Percentiles rank a stretch among this genome's conserved stretches.
phyloP scores from a whole-genome alignment of 1,139 yeast species.

The Yarrowia galli region DNA sequence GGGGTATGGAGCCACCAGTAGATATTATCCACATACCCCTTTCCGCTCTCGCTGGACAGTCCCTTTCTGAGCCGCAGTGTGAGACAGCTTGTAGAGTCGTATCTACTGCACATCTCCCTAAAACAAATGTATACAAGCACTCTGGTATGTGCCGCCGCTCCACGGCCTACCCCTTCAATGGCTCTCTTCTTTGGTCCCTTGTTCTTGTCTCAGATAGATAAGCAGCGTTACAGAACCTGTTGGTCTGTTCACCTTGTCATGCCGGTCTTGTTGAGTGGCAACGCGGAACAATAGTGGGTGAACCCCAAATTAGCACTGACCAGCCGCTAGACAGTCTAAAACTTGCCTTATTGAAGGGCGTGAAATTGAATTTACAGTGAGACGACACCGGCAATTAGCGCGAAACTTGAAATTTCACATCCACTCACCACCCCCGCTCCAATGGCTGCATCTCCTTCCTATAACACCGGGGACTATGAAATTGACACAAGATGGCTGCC shows the following conservation, averaged over 20 bases:
- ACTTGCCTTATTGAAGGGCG: conserved; percentile 6
- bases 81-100: not conserved
- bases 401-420: not conserved
- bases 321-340: no score
- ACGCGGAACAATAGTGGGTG: no score
- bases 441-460: not conserved
- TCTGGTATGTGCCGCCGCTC: no score
- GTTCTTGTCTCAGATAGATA: not conserved
- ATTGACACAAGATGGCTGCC: not conserved
- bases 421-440: not conserved
- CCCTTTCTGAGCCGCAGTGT: not conserved
- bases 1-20: no score
- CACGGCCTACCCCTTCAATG: not conserved
- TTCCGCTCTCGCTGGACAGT: not conserved
- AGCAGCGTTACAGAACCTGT: not conserved
- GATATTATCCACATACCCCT: not conserved
- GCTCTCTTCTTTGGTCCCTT: not conserved
- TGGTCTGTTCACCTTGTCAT: no score
- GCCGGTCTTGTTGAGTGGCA: not conserved
- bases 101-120: no score
- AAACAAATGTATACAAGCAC: no score
- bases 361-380: no score
- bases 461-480: no score
- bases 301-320: not conserved
- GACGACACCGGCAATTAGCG: not conserved